phyloP scores from a whole-genome alignment of 345 rosid species.

The Aurinia saxatilis region DNA sequence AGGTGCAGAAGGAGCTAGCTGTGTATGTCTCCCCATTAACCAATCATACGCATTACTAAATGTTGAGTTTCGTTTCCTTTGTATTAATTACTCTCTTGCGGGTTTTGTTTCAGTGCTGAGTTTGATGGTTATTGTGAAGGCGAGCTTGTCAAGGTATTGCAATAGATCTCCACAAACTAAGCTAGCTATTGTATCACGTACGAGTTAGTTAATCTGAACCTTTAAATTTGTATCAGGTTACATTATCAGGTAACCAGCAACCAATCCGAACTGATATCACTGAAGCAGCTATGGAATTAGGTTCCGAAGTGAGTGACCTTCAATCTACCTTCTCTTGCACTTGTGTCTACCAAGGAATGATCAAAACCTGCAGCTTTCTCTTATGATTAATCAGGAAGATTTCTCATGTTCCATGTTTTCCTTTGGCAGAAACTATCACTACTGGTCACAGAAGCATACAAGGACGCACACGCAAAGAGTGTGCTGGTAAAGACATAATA shows the following conservation, averaged over 20 bases:
- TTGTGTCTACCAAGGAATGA: not conserved
- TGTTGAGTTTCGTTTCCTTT: not conserved
- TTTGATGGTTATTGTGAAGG: conserved; percentile 92
- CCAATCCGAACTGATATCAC: conserved; percentile 77
- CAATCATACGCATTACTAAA: not conserved
- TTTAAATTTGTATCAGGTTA: conserved; percentile 38
- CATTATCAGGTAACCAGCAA: conserved; percentile 78
- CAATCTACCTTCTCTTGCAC: not conserved
- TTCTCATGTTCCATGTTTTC: not conserved
- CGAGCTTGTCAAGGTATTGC: conserved; percentile 63
- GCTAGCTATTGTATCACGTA: not conserved
- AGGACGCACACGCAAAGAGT: conserved; percentile 87
- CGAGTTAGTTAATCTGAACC: not conserved
- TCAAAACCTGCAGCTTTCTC: not conserved
- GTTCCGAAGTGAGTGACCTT: conserved; percentile 55
- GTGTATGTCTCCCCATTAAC: conserved; percentile 37
- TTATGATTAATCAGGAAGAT: not conserved
- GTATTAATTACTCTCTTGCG: conserved; percentile 7
- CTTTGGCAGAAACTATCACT: conserved; percentile 64
- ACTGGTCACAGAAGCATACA: conserved; percentile 81
- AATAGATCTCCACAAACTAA: too few species aligned
- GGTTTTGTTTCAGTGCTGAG: conserved; percentile 49
- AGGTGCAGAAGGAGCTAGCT: conserved; percentile 80
- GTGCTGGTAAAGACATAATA: conserved; percentile 45
- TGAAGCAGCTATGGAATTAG: conserved; percentile 89